Evolutionary conservation across 352 stramenopile genomes (phyloP).

Genomic region (Phytopythium litorale): DNA sequence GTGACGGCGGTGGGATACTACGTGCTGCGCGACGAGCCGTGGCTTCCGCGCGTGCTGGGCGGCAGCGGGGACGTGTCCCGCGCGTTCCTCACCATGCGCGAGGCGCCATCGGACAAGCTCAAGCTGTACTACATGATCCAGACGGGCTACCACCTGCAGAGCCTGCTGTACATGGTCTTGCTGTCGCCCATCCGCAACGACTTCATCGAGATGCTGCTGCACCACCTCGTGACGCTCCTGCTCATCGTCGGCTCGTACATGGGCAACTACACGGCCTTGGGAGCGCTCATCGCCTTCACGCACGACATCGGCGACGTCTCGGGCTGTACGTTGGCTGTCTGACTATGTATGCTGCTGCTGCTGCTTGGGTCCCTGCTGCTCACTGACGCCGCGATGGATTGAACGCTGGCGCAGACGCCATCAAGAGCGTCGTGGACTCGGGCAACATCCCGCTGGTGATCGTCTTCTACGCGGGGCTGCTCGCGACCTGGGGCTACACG

Average conservation of each 20-base stretch:
- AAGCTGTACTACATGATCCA: slow-evolving; percentile 54
- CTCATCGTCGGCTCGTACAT: slow-evolving; percentile 52
- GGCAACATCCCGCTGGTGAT: slow-evolving; percentile 27
- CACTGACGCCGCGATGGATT: slow-evolving; percentile 1
- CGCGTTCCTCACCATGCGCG: slow-evolving; percentile 26
- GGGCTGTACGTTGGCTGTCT: slow-evolving; percentile 29
- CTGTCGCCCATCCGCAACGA: slow-evolving; percentile 57
- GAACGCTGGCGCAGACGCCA: slow-evolving; percentile 16
- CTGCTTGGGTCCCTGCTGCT: neutral
- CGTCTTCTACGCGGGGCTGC: slow-evolving; percentile 31
- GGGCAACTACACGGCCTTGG: slow-evolving; percentile 43
- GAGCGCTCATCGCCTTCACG: slow-evolving; percentile 40
- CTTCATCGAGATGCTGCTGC: slow-evolving; percentile 58
- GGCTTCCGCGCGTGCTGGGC: slow-evolving; percentile 40
- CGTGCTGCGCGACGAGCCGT: slow-evolving; percentile 45
- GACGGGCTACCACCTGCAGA: slow-evolving; percentile 57
- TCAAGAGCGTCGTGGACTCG: slow-evolving; percentile 37
- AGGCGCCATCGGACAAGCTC: slow-evolving; percentile 24
- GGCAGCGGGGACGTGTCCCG: slow-evolving; percentile 26
- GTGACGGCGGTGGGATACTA: slow-evolving; percentile 32
- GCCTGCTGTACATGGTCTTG: slow-evolving; percentile 48
- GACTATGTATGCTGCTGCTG: neutral
- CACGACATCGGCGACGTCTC: slow-evolving; percentile 54
- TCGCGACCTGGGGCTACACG: slow-evolving; percentile 37
- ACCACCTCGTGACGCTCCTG: slow-evolving; percentile 54